Percentiles rank a stretch among this genome's conserved stretches.
Conservation (phyloP, 2,329 filamentous ascomycete genomes). For the Penicillium glabrum region DNA sequence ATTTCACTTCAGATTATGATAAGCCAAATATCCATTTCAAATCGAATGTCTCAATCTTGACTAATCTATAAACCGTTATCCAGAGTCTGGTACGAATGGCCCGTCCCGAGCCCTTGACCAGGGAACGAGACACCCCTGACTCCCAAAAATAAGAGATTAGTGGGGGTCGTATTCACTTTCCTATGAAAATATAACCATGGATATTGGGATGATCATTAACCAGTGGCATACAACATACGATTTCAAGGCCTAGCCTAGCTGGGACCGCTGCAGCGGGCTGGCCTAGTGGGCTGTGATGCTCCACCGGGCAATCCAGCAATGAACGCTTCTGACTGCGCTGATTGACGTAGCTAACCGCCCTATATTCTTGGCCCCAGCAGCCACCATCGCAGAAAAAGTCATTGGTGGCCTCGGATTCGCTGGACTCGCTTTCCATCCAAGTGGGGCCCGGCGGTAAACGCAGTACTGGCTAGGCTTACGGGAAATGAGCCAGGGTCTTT, state of each 20-base stretch:
- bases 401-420: conserved; percentile 12
- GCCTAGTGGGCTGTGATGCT: conserved; percentile 14
- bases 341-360: conserved; percentile 11
- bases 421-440: conserved; percentile 4
- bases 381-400: conserved; percentile 12
- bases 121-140: conserved; percentile 1
- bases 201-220: not conserved
- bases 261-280: conserved; percentile 11
- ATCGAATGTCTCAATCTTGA: not conserved
- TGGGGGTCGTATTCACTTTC: not conserved
- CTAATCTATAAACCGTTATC: conserved; percentile 10
- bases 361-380: conserved; percentile 7
- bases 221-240: not conserved
- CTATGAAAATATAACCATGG: not conserved
- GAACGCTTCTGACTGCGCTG: conserved; percentile 2
- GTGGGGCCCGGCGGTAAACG: conserved; percentile 19
- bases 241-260: not conserved
- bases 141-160: not conserved
- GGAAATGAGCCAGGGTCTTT: conserved; percentile 9
- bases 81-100: conserved; percentile 29
- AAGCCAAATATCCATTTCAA: no score
- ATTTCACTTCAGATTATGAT: not conserved
- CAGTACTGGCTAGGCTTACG: not conserved
- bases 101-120: conserved; percentile 25
- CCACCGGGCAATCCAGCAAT: conserved; percentile 14